Conservation (phyloP, 768 basidiomycete species). For the Botryobasidium botryosum region DNA sequence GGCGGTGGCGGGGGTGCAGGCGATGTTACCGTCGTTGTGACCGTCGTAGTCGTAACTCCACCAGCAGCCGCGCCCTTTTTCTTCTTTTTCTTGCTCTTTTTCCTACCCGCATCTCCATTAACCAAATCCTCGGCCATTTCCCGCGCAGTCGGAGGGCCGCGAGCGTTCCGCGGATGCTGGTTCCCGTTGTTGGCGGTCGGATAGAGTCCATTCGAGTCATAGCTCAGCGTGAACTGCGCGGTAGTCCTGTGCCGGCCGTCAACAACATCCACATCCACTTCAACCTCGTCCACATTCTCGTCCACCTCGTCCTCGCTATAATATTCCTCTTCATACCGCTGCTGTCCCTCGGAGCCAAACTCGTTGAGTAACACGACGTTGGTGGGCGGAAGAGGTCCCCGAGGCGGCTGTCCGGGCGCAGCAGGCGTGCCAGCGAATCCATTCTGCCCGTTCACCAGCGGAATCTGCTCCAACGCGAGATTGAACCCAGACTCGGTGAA, state of each 20-base stretch:
- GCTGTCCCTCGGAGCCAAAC: slow-evolving; percentile 21
- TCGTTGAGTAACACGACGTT: slow-evolving; percentile 26
- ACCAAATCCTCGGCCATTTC: not conserved
- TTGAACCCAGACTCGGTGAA: slow-evolving; percentile 38
- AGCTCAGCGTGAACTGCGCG: slow-evolving; percentile 10
- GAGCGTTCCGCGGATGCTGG: not conserved
- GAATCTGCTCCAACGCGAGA: slow-evolving; percentile 32
- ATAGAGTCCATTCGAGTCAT: slow-evolving; percentile 8
- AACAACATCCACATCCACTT: slow-evolving; percentile 7
- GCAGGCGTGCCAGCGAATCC: slow-evolving; percentile 16
- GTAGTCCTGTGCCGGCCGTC: slow-evolving; percentile 5
- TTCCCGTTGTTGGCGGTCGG: slow-evolving; percentile 2
- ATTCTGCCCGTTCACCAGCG: slow-evolving; percentile 16
- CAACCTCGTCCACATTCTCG: slow-evolving; percentile 25
- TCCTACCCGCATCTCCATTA: slow-evolving; percentile 12
- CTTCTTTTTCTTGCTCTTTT: slow-evolving; percentile 36
- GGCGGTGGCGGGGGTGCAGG: slow-evolving; percentile 13
- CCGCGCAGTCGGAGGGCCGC: not conserved
- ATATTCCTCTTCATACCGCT: slow-evolving; percentile 27
- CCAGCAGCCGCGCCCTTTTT: slow-evolving; percentile 23
- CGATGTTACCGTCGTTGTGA: slow-evolving; percentile 12
- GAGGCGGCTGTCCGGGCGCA: slow-evolving; percentile 20
- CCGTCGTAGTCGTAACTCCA: slow-evolving; percentile 17
- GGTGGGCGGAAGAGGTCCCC: slow-evolving; percentile 15
- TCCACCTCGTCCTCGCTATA: slow-evolving; percentile 33